A percentile compares a stretch with the other conserved stretches of the same genome.
phyloP scores from a whole-genome alignment of 345 rosid genomes.

The Hevea brasiliensis region DNA sequence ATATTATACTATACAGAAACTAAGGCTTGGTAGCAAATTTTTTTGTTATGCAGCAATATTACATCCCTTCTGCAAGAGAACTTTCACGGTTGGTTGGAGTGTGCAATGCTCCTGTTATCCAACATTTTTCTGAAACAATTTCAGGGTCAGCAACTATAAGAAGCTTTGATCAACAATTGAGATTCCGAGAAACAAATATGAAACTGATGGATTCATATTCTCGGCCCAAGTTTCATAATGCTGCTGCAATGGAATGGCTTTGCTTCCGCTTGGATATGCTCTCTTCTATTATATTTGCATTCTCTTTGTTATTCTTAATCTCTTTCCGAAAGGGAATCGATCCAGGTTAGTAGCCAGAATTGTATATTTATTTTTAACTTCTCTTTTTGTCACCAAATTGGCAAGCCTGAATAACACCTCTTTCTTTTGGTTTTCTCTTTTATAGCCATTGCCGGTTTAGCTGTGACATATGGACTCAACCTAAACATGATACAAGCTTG shows the following conservation, averaged over 20 bases:
- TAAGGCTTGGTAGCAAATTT: background rate
- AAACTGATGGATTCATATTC: constrained; percentile 47
- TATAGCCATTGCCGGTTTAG: constrained; percentile 78
- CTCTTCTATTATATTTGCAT: constrained; percentile 50
- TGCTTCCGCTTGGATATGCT: constrained; percentile 63
- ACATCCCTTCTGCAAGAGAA: constrained; percentile 69
- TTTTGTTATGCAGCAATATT: constrained; percentile 53
- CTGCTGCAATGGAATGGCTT: constrained; percentile 73
- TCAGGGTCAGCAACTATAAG: constrained; percentile 65
- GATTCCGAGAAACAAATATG: constrained; percentile 58
- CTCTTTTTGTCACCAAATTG: background rate
- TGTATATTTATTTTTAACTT: background rate
- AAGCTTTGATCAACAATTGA: constrained; percentile 67
- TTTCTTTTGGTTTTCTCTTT: background rate
- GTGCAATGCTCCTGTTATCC: constrained; percentile 66
- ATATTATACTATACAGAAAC: too few relatives aligned
- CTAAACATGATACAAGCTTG: constrained; percentile 62
- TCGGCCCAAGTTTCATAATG: constrained; percentile 50
- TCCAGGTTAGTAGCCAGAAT: constrained; percentile 51
- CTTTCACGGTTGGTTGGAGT: constrained; percentile 65
- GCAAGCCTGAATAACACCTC: background rate
- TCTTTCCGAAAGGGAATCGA: constrained; percentile 51
- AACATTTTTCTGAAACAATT: constrained; percentile 72
- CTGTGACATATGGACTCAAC: constrained; percentile 79
- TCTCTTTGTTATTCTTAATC: constrained; percentile 54